Base-by-base conservation (phyloP, 75 land plant genomes). In the Pseudotsuga menziesii region DNA sequence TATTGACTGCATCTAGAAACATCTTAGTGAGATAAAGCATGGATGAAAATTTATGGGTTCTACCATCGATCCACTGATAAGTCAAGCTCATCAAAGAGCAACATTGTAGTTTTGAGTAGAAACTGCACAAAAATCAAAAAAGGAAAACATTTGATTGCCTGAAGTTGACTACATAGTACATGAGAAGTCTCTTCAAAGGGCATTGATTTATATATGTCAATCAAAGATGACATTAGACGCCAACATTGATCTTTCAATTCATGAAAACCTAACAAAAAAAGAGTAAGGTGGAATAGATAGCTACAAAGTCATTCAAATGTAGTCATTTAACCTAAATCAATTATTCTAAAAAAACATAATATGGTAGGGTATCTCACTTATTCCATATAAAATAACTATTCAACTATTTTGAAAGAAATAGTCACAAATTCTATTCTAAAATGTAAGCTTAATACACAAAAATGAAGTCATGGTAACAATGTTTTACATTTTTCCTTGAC, bases 211-310 rank as follows among this genome's bases (percentile, higher is more conserved):
- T 89, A 83, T 74, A 81, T 78, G 69, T 79, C 80, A 25, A 96
- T 75, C 78, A 94, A 66, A 5, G 58, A 73, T 61, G 87, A 84
- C 13, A 96, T 72, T 6, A 96, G 84, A 27, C 44, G 32, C 75
- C 97, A 94, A 36, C 97, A 91, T 77, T 93, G 90, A 14, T 83
- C 85, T 86, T 90, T 92, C 60, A 94, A 80, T 32, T 85, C 81
- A 54, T 60, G 12, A 39, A 58, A 63, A 22, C 76, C 88, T 77
- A 94, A 82, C 14, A 85, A 89, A 76, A 94, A 90, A 67, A 88
- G 84, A 74, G 90, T 75, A 59, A 92, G 80, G 72, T 91, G 95
- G 66, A 96, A 81, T n/a, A 93, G 83, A 77, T 93, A 96, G 39
- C 99, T 96, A 93, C 86, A 82, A 59, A 59, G 54, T 8, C 22